These are phyloP conservation scores for Gynostemma pentaphyllum DNA, from an alignment of 306 rosid genomes.

Conservation along the genomic window DNA sequence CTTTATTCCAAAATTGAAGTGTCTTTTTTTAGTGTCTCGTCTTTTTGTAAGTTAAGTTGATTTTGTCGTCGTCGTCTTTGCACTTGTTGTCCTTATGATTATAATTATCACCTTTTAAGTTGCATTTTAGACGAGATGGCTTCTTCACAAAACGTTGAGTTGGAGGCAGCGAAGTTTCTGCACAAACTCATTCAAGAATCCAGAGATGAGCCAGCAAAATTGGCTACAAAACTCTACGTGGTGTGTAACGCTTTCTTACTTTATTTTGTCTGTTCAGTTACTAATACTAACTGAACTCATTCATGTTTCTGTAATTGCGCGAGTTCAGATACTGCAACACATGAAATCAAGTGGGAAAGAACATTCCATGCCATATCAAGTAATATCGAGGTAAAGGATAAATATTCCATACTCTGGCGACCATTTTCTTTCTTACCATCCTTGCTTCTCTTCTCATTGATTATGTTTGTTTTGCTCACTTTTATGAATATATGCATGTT, in stretches of 20 bases:
- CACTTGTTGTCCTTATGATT: background rate
- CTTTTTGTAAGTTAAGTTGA: background rate
- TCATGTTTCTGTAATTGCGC: conserved; percentile 10
- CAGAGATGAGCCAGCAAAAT: conserved; percentile 88
- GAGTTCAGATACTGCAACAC: conserved; percentile 82
- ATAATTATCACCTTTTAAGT: background rate
- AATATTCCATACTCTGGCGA: background rate
- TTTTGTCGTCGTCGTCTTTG: background rate
- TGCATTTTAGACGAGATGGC: conserved; percentile 60
- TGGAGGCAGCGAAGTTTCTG: conserved; percentile 99
- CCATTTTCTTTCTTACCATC: background rate
- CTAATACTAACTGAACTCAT: background rate
- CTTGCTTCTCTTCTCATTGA: background rate
- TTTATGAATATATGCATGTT: background rate
- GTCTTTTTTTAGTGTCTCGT: background rate
- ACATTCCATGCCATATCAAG: conserved; percentile 97
- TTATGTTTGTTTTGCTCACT: background rate
- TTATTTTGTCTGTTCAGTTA: conserved; percentile 13
- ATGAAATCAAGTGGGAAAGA: conserved; percentile 99
- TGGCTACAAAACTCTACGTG: conserved; percentile 94
- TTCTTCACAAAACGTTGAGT: conserved; percentile 76
- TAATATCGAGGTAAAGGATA: conserved; percentile 88
- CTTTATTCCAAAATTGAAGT: background rate
- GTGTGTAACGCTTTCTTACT: conserved; percentile 25
- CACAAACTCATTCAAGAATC: conserved; percentile 98